Conservation (phyloP, 257 asterid genomes). For the Coffea eugenioides region DNA sequence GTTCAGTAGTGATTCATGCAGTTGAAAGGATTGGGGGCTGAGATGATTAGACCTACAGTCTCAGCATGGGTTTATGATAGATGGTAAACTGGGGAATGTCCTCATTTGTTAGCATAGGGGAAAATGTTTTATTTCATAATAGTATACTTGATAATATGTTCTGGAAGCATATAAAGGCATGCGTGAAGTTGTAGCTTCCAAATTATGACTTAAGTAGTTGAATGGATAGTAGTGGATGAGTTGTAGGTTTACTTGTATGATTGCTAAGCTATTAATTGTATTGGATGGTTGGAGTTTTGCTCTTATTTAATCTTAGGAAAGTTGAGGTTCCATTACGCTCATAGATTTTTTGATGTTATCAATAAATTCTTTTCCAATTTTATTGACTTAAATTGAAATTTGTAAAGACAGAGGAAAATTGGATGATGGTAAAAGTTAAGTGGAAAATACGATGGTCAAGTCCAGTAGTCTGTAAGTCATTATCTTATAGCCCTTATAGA, state of each 20-base stretch:
- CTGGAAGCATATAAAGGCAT: background rate
- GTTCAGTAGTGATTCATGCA: background rate
- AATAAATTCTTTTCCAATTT: too few species aligned
- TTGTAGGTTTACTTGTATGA: background rate
- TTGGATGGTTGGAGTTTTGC: background rate
- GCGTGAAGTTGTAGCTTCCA: background rate
- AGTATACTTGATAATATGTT: background rate
- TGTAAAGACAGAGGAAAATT: too few species aligned
- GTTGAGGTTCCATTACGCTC: background rate
- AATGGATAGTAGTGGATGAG: background rate
- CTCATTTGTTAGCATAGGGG: background rate
- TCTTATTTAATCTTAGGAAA: background rate
- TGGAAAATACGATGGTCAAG: too few species aligned
- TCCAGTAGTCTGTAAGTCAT: too few species aligned
- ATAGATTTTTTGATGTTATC: background rate
- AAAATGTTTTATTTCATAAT: background rate
- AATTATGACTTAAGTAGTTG: background rate
- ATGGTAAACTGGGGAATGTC: background rate
- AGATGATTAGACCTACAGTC: background rate
- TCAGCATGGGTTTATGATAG: background rate
- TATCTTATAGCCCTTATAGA: too few species aligned
- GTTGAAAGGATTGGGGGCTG: background rate
- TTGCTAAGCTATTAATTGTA: background rate
- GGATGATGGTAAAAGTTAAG: too few species aligned
- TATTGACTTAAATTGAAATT: too few species aligned